Base-by-base conservation (phyloP, 768 basidiomycete species). In the Auriscalpium vulgare region DNA sequence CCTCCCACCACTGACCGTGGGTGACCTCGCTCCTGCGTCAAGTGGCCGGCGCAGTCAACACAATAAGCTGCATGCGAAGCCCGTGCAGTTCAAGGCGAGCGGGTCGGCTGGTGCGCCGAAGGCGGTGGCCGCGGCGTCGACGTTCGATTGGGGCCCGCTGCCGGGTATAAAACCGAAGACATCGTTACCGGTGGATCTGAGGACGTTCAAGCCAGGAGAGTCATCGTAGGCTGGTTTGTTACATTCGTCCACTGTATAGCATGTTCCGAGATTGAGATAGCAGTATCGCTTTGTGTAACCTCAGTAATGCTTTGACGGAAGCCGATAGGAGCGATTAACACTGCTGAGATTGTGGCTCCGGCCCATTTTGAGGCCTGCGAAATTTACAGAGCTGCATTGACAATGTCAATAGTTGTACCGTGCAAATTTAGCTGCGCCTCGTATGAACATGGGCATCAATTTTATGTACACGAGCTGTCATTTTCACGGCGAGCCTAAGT, bases 131-230 rank as follows among this genome's bases (percentile, higher is more conserved):
- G 40, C 40, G 17, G 40, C 40, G 40, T 53, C 62, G 1, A 43
- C 68, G 1, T 83, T 84, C 65, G 75, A 79, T 60, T 85, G 84
- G 84, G 84, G 84, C 10, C 83, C 83, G 1, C 61, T 85, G 56
- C 84, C 84, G 4, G 50, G 48, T 17, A 50, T 59, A 19, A 56
- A 50, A 52, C 60, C 62, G n/a, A 60, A 54, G 62, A 56, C 54
- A 23, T 53, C 52, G 45, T 40, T 63, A 9, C 14, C 56, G 10
- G 54, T 55, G 21, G 56, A 63, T 57, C 36, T 63, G 19, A 46
- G 63, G 47, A 38, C 61, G 10, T 53, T 45, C 36, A 62, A 62
- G 43, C 37, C 35, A 7, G 19, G 19, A 13, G 54, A 52, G 44
- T 49, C 37, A 23, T 29, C 1, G 14, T 21, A 45, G 3, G 53